Base-by-base conservation (phyloP, 2,329 filamentous ascomycete species). In the Coniosporium tulheliwenetii region DNA sequence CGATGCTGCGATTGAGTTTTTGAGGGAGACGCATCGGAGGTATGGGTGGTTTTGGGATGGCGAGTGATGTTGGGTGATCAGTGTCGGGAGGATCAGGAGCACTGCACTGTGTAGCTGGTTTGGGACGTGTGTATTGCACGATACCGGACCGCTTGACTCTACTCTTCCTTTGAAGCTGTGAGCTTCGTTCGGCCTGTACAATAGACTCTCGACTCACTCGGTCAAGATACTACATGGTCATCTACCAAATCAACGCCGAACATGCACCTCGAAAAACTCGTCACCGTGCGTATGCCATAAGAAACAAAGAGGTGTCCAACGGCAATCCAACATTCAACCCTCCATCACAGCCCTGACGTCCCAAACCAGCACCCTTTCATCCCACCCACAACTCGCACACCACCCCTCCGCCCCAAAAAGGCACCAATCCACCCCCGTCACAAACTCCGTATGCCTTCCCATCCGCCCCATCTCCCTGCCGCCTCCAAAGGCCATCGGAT, bases 391-490 rank as follows among this genome's bases (percentile, higher is more conserved):
- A 46, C 84, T 93, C 2, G 91, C 87, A 49, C 87, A 87, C 91
- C 91, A 98, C 5, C 91, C 91, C 47, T 93, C 87, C 16, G 77
- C 81, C 4, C 91, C 91, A 60, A 98, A 98, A 36, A 98, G 62
- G 62, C 91, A 98, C 91, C 93, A 98, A 59, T 98, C 91, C 1
- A 96, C 83, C 7, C 91, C 91, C 3, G 86, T 94, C 8, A 82
- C 86, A 53, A 98, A 98, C 64, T 98, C 91, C 1, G 89, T 95
- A 59, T 98, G 91, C 13, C 77, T 66, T 43, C 84, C 86, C 87
- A 98, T 95, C 33, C 85, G 64, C 3, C 86, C 87, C 50, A 94
- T 64, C 60, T 94, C 79, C 16, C 71, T 66, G 1, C 83, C 85
- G 34, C 77, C 63, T 8, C 67, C 50, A 46, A 58, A 52, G 39